A percentile compares a stretch with the other conserved stretches of the same genome.
Evolutionary conservation across 1,139 yeast species (phyloP).

Genomic region (Zygosaccharomyces sapae): DNA sequence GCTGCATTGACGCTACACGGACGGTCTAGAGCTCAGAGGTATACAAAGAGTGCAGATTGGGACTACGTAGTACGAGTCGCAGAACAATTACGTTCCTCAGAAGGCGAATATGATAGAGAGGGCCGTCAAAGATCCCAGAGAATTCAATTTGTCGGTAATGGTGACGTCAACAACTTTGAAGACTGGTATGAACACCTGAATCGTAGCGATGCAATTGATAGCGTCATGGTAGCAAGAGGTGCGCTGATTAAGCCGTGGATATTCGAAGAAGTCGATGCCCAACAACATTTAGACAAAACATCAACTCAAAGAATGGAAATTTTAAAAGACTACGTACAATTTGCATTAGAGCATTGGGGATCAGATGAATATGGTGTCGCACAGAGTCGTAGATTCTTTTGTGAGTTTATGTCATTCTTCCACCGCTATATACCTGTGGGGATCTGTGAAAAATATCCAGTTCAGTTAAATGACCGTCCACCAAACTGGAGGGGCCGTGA

Average conservation of each 20-base stretch:
- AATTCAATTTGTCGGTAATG: slow-evolving; percentile 79
- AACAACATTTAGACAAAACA: slow-evolving; percentile 84
- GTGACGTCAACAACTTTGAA: slow-evolving; percentile 80
- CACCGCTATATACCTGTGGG: slow-evolving; percentile 95
- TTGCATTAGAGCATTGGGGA: slow-evolving; percentile 96
- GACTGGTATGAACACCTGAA: slow-evolving; percentile 84
- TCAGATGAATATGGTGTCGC: slow-evolving; percentile 92
- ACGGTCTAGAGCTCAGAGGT: slow-evolving; percentile 91
- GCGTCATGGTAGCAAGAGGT: slow-evolving; percentile 97
- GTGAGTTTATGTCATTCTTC: slow-evolving; percentile 91
- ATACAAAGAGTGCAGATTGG: slow-evolving; percentile 92
- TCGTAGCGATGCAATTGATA: slow-evolving; percentile 61
- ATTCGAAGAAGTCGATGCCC: slow-evolving; percentile 87
- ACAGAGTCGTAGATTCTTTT: slow-evolving; percentile 81
- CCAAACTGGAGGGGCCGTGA: slow-evolving; percentile 93
- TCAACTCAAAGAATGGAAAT: slow-evolving; percentile 84
- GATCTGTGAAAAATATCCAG: slow-evolving; percentile 81
- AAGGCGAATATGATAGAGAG: slow-evolving; percentile 46
- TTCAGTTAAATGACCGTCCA: slow-evolving; percentile 87
- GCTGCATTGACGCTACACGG: slow-evolving; percentile 95
- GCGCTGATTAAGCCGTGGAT: slow-evolving; percentile 99
- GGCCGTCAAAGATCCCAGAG: slow-evolving; percentile 40
- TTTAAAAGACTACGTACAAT: slow-evolving; percentile 62
- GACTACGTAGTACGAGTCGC: slow-evolving; percentile 77
- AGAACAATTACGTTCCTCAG: slow-evolving; percentile 54